Evolutionary conservation across 441 rosid species (phyloP).

Genomic region (Geranium incanum): DNA sequence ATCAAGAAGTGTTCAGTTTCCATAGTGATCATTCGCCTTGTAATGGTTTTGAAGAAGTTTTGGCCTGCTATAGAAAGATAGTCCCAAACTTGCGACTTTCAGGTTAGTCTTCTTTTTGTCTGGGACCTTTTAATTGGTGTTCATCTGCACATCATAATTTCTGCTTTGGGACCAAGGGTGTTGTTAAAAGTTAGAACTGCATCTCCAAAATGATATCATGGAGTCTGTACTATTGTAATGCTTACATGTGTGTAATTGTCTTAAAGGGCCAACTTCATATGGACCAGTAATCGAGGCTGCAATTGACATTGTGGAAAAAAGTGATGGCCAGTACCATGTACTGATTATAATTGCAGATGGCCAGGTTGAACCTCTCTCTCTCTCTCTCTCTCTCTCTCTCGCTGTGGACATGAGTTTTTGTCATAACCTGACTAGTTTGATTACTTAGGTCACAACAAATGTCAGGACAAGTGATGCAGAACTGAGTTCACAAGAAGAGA

Average conservation of each 20-base stretch:
- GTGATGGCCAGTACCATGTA: constrained; percentile 72
- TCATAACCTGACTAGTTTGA: background rate
- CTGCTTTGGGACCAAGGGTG: too few species aligned
- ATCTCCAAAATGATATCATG: too few species aligned
- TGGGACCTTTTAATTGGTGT: too few species aligned
- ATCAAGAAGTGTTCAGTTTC: constrained; percentile 64
- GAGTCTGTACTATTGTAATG: too few species aligned
- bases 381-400: background rate
- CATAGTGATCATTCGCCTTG: constrained; percentile 65
- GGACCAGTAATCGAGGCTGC: constrained; percentile 74
- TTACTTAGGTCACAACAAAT: constrained; percentile 64
- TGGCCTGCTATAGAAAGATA: constrained; percentile 56
- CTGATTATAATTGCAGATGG: constrained; percentile 78
- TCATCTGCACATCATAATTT: too few species aligned
- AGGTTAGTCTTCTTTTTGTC: constrained; percentile 29
- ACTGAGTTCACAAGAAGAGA: constrained; percentile 61
- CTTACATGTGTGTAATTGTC: too few species aligned
- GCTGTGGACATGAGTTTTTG: background rate
- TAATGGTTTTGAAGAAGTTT: constrained; percentile 77
- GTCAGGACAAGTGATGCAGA: constrained; percentile 36
- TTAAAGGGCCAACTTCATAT: constrained; percentile 29
- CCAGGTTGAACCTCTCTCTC: constrained; percentile 40
- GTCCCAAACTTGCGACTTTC: constrained; percentile 55
- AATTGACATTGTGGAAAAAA: constrained; percentile 57
- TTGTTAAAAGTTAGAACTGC: too few species aligned